Evolutionary conservation across 106 monocot species (phyloP).

Genomic region (Phalaenopsis aphrodite): DNA sequence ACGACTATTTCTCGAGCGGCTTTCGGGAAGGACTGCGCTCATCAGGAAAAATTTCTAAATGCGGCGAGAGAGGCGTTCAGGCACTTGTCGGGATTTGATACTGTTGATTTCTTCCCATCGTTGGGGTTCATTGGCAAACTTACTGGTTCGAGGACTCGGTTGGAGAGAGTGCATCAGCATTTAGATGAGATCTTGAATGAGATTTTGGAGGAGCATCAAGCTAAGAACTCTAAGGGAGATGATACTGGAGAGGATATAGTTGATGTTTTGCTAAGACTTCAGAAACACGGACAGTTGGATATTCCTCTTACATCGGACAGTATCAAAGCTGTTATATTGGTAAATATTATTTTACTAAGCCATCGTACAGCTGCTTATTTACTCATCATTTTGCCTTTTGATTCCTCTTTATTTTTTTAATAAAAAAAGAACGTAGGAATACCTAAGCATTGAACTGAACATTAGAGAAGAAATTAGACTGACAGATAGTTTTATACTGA

Average conservation of each 20-base stretch:
- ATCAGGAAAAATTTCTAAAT: not conserved
- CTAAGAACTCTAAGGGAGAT: not conserved
- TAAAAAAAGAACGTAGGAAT: too few relatives aligned
- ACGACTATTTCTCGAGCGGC: not conserved
- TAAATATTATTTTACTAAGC: not conserved
- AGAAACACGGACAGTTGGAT: not conserved
- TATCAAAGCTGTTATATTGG: not conserved
- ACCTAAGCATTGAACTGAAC: too few relatives aligned
- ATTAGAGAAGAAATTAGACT: too few relatives aligned
- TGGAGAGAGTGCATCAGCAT: not conserved
- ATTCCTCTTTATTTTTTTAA: too few relatives aligned
- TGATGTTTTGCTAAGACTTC: not conserved
- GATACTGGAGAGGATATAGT: not conserved
- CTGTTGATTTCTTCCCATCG: not conserved
- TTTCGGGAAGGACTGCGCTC: not conserved
- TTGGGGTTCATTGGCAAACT: not conserved
- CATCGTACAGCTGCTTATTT: too few relatives aligned
- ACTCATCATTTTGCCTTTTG: too few relatives aligned
- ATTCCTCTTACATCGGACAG: not conserved
- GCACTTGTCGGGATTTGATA: not conserved
- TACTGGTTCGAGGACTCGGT: not conserved
- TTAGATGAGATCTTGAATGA: not conserved
- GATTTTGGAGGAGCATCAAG: not conserved
- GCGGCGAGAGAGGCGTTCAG: not conserved
- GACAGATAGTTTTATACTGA: too few relatives aligned